Evolutionary conservation across 805 yeast genomes (phyloP), one percentile per base, ranked within the genome.

Genomic region (Monosporozyma yasuniensis): DNA sequence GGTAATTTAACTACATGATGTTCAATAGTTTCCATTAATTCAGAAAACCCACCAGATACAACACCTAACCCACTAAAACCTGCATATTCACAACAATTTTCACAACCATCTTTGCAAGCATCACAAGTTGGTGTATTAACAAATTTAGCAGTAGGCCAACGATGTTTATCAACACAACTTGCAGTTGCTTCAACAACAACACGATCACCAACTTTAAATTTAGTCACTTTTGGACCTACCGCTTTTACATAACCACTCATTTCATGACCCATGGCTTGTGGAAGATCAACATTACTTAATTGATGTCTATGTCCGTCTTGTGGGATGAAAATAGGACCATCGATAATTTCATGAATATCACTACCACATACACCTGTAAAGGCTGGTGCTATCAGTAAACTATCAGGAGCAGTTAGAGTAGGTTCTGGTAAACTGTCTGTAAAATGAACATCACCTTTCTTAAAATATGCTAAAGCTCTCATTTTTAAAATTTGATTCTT

Each of bases 321-420:
- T 9, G 70, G 72, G 64, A 78, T 76, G 58, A 81, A 78, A 49
- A 77, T 77, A 18, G 86, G 84, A 0, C 81, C 83, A 35, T 74
- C 78, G 19, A 66, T 53, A 55, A 70, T 79, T 58, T 81, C 80
- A 55, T 79, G 81, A 38, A 79, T 64, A 58, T 79, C 84, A 0
- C 81, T 70, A 18, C 84, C 84, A 57, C 85, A 80, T 39, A 80
- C 77, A 3, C 84, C 84, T 58, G 83, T 78, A 60, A 67, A 76
- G 8, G 69, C 59, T 18, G 75, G 72, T 16, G 70, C 72, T 32
- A 75, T 56, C 12, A 74, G 59, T 9, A 74, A 68, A 46, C 75
- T 77, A 27, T 68, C 66, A 9, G 64, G 64, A 35, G 62, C 55
- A 3, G 54, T 48, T 44, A 73, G 63, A 38, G 55, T 42, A 1